phyloP scores from a whole-genome alignment of 1,284 basidiomycete genomes.

The Pascua guehoae region DNA sequence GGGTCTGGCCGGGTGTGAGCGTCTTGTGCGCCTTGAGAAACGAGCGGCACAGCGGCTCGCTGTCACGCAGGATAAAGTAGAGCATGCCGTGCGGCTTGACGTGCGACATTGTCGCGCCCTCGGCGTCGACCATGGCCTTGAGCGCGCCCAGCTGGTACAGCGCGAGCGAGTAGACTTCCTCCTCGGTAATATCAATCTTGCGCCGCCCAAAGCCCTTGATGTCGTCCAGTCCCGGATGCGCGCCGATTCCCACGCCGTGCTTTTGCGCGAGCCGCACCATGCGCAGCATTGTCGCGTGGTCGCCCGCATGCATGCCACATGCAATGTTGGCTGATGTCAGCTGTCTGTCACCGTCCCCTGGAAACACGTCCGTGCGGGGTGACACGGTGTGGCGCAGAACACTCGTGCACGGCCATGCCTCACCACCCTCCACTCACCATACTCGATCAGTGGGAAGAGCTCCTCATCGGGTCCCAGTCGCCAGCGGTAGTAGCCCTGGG shows the following conservation, averaged over 20 bases:
- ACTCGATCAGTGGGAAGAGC: conserved; percentile 36
- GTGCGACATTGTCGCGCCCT: conserved; percentile 32
- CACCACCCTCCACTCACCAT: conserved; percentile 1
- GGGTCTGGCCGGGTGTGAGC: conserved; percentile 20
- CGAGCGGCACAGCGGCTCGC: conserved; percentile 31
- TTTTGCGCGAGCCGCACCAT: conserved; percentile 39
- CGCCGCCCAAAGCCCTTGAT: conserved; percentile 17
- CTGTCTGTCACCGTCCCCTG: too few relatives aligned
- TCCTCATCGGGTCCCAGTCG: conserved; percentile 41
- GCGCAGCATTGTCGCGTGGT: conserved; percentile 40
- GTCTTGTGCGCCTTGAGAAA: conserved; percentile 36
- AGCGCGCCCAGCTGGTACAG: conserved; percentile 41
- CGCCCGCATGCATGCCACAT: conserved; percentile 43
- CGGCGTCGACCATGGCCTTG: conserved; percentile 37
- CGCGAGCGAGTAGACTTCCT: conserved; percentile 18
- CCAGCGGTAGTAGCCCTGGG: conserved; percentile 39
- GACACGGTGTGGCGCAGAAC: too few relatives aligned
- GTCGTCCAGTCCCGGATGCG: conserved; percentile 23
- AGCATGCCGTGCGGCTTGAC: conserved; percentile 24
- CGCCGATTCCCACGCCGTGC: conserved; percentile 41
- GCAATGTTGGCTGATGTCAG: conserved; percentile 34
- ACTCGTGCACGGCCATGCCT: too few relatives aligned
- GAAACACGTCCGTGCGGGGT: too few relatives aligned
- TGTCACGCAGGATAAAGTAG: conserved; percentile 39
- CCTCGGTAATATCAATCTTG: conserved; percentile 12